phyloP scores from a whole-genome alignment of 148 eudicot genomes.

The Arbutus unedo region DNA sequence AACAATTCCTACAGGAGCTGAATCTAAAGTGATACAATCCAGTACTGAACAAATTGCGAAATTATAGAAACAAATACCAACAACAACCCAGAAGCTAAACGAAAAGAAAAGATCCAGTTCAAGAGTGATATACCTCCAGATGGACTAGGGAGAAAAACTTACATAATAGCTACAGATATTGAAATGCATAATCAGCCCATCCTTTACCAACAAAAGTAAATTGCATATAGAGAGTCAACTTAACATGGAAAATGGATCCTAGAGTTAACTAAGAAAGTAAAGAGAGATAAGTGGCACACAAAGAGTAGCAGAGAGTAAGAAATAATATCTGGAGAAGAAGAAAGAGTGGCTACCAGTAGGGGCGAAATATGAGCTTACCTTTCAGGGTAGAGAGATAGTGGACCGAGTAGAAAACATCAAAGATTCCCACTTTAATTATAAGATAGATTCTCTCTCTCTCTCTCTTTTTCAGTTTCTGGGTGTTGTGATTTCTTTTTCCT shows the following conservation, averaged over 20 bases:
- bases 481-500: constrained; percentile 10
- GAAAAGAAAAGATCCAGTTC: background rate
- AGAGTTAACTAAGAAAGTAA: background rate
- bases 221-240: background rate
- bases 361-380: constrained; percentile 8
- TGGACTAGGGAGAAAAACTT: background rate
- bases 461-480: background rate
- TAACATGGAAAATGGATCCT: background rate
- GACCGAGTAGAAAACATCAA: background rate
- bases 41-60: background rate
- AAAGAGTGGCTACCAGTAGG: background rate
- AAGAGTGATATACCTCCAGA: constrained; percentile 1
- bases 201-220: constrained; percentile 8
- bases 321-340: background rate
- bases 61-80: background rate
- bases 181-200: constrained; percentile 16
- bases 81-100: background rate
- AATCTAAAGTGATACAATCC: background rate
- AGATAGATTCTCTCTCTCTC: constrained; percentile 10
- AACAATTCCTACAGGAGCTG: background rate
- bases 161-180: background rate
- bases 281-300: background rate
- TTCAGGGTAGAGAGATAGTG: constrained; percentile 4
- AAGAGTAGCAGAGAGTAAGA: constrained; percentile 19
- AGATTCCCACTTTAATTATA: constrained; percentile 25